phyloP scores from a whole-genome alignment of 2,329 filamentous ascomycete species.

The Ascochyta lentis region DNA sequence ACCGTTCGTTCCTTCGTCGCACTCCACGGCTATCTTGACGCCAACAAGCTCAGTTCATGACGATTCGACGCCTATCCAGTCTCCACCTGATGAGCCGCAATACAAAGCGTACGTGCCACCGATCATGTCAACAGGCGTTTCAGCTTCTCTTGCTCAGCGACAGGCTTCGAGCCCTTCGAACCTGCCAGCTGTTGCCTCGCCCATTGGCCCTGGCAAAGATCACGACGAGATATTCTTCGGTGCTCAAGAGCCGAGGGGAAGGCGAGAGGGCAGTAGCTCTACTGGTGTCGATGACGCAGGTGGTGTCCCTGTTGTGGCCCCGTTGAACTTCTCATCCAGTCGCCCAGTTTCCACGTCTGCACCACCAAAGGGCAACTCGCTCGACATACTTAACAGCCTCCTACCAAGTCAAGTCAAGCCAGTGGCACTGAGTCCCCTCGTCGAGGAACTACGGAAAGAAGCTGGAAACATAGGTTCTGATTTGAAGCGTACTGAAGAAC shows the following conservation, averaged over 20 bases:
- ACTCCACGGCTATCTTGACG: constrained; percentile 42
- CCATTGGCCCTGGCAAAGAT: constrained; percentile 21
- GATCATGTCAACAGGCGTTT: constrained; percentile 14
- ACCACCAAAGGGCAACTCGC: constrained; percentile 21
- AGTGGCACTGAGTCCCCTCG: constrained; percentile 18
- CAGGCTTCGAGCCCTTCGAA: constrained; percentile 32
- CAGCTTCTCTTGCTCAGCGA: constrained; percentile 26
- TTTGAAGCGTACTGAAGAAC: constrained; percentile 25
- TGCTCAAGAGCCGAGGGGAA: constrained; percentile 15
- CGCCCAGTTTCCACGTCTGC: constrained; percentile 20
- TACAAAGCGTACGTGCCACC: constrained; percentile 47
- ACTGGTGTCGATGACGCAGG: constrained; percentile 23
- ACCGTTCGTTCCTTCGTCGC: constrained; percentile 29
- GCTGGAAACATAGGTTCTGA: constrained; percentile 25
- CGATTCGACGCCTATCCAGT: constrained; percentile 41
- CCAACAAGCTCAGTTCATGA: constrained; percentile 46
- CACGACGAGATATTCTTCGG: constrained; percentile 49
- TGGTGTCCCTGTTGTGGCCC: constrained; percentile 36
- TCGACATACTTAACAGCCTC: constrained; percentile 27
- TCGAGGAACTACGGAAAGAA: constrained; percentile 33
- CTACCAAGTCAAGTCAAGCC: constrained; percentile 27
- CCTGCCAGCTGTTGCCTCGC: constrained; percentile 14
- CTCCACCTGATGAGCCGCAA: constrained; percentile 35
- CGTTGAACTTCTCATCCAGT: constrained; percentile 32
- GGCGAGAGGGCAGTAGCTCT: constrained; percentile 23